phyloP scores from a whole-genome alignment of 306 rosid genomes.

The Prunus mira region DNA sequence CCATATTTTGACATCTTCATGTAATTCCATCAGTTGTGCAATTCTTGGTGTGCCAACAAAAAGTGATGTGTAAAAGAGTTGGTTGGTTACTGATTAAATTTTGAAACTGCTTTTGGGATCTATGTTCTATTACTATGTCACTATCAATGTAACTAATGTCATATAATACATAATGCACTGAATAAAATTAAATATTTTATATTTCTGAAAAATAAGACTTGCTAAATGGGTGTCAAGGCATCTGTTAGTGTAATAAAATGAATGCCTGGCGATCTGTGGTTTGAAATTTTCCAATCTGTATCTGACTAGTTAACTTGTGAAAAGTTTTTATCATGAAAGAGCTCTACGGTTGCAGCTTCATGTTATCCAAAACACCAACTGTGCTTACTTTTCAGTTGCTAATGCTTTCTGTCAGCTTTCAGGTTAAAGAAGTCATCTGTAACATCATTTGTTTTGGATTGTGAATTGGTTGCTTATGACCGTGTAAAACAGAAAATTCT shows the following conservation, averaged over 20 bases:
- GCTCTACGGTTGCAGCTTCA: neutral
- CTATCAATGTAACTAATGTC: neutral
- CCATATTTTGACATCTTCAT: neutral
- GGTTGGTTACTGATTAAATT: neutral
- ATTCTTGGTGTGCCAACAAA: neutral
- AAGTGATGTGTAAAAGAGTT: neutral
- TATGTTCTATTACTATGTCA: neutral
- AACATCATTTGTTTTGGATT: slow-evolving; percentile 81
- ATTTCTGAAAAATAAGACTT: neutral
- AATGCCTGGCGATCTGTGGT: neutral
- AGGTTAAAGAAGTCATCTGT: slow-evolving; percentile 81
- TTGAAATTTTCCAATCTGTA: neutral
- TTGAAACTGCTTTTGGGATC: neutral
- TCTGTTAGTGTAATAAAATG: neutral
- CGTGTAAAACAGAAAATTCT: slow-evolving; percentile 56
- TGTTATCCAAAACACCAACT: neutral
- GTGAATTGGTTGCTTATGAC: slow-evolving; percentile 92
- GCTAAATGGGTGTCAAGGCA: neutral
- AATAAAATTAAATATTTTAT: neutral
- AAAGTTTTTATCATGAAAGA: neutral
- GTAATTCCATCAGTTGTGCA: neutral
- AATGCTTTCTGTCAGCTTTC: slow-evolving; percentile 39
- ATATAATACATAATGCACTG: neutral
- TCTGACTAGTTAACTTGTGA: neutral
- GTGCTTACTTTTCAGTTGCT: slow-evolving; percentile 16